These are phyloP conservation scores for Theobroma grandiflorum DNA, from an alignment of 441 rosid genomes.

Conservation along the genomic window DNA sequence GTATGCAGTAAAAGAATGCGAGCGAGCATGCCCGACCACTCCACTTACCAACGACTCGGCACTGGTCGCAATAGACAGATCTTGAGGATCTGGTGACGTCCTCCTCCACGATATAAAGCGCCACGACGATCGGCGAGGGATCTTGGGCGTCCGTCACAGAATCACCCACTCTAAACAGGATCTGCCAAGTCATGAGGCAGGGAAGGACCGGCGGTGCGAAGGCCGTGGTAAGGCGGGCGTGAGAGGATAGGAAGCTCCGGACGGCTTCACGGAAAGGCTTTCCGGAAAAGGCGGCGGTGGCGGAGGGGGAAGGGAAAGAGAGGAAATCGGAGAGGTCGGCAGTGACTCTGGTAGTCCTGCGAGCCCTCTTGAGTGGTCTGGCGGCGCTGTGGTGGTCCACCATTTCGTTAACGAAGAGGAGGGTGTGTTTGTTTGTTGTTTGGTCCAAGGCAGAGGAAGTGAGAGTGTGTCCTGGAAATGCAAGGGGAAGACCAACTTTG, in stretches of 20 bases:
- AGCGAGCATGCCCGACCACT: neutral
- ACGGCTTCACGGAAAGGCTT: conserved; percentile 41
- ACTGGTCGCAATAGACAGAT: conserved; percentile 81
- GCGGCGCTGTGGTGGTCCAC: neutral
- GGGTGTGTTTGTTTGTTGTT: neutral
- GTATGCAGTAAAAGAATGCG: neutral
- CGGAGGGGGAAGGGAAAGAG: conserved; percentile 34
- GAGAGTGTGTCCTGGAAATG: neutral
- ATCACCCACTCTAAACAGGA: conserved; percentile 61
- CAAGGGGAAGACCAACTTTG: too few relatives aligned
- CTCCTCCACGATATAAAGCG: conserved; percentile 71
- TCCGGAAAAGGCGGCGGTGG: conserved; percentile 16
- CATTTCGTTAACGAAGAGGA: neutral
- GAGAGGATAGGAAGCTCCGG: conserved; percentile 36
- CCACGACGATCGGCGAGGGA: conserved; percentile 43
- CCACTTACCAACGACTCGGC: conserved; percentile 82
- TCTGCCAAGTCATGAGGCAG: conserved; percentile 64
- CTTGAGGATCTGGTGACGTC: conserved; percentile 67
- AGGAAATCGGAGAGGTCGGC: conserved; percentile 49
- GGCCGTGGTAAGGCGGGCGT: conserved; percentile 36
- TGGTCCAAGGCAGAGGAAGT: neutral
- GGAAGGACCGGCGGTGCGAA: conserved; percentile 48
- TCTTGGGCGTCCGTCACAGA: conserved; percentile 40
- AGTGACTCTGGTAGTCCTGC: conserved; percentile 42
- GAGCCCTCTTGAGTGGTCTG: conserved; percentile 52